Evolutionary conservation across 495 filamentous ascomycete genomes (phyloP).

Genomic region (Hypomontagnella monticulosa): DNA sequence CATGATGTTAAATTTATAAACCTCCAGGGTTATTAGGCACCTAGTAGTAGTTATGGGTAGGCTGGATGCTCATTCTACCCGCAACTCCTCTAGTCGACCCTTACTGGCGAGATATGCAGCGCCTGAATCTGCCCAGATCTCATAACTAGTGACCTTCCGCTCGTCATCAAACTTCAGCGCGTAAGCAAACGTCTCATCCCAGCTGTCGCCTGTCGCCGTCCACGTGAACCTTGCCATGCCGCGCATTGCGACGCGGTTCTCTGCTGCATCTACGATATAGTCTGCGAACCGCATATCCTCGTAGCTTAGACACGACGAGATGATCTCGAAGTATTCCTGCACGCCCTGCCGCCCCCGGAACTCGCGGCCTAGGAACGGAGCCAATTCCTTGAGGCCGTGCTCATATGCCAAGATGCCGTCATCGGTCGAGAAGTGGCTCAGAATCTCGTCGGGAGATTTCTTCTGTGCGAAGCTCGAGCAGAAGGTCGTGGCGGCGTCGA

Average conservation of each 20-base stretch:
- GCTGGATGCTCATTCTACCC: not conserved
- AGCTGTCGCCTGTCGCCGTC: constrained; percentile 60
- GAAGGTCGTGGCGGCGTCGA: constrained; percentile 56
- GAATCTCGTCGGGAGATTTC: constrained; percentile 47
- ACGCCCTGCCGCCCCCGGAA: constrained; percentile 61
- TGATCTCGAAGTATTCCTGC: constrained; percentile 57
- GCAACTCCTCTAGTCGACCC: constrained; percentile 50
- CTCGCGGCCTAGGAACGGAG: constrained; percentile 67
- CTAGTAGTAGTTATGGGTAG: too few relatives aligned
- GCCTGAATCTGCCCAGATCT: constrained; percentile 72
- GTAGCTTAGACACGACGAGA: constrained; percentile 55
- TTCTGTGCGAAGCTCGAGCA: constrained; percentile 57
- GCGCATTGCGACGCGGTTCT: constrained; percentile 56
- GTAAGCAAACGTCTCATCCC: constrained; percentile 70
- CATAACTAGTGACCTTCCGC: constrained; percentile 60
- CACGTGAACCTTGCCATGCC: constrained; percentile 63
- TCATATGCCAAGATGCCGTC: constrained; percentile 56
- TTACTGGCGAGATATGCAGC: constrained; percentile 67
- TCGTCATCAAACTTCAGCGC: constrained; percentile 57
- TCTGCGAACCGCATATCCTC: constrained; percentile 61
- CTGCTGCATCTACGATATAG: constrained; percentile 61
- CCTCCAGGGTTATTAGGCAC: too few relatives aligned
- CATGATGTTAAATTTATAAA: too few relatives aligned
- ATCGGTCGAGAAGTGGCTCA: constrained; percentile 60
- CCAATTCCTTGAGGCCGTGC: constrained; percentile 61